Evolutionary conservation across 495 filamentous ascomycete genomes (phyloP).

Genomic region (Penicillium cosmopolitanum): DNA sequence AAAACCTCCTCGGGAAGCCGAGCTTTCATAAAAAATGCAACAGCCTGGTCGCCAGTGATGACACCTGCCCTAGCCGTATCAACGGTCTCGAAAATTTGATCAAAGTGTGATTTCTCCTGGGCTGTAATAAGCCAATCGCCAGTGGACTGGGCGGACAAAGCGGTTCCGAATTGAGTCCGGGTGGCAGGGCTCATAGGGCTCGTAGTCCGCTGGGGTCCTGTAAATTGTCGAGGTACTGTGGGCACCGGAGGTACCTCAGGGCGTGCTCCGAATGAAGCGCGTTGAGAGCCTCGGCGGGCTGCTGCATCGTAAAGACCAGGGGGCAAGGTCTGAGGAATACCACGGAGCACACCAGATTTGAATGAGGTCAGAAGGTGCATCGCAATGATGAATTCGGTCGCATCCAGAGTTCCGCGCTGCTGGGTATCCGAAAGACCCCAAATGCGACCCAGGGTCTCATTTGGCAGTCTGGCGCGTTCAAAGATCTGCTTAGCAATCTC

Average conservation of each 20-base stretch:
- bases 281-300: slow-evolving; percentile 62
- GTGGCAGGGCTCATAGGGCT: slow-evolving; percentile 63
- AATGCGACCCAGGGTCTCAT: slow-evolving; percentile 87
- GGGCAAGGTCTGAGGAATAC: slow-evolving; percentile 80
- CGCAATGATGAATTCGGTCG: slow-evolving; percentile 94
- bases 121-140: slow-evolving; percentile 84
- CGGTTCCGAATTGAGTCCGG: slow-evolving; percentile 58
- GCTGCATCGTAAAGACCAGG: slow-evolving; percentile 91
- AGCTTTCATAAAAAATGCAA: slow-evolving; percentile 90
- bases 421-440: slow-evolving; percentile 95
- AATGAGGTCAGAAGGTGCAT: slow-evolving; percentile 95
- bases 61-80: slow-evolving; percentile 78
- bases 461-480: slow-evolving; percentile 86
- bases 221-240: slow-evolving; percentile 75
- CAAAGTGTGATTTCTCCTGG: slow-evolving; percentile 83
- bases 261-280: slow-evolving; percentile 50
- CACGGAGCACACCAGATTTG: slow-evolving; percentile 78
- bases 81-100: slow-evolving; percentile 78
- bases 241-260: slow-evolving; percentile 53
- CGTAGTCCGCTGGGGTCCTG: slow-evolving; percentile 65
- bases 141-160: slow-evolving; percentile 63
- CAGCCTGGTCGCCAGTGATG: slow-evolving; percentile 94
- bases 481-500: slow-evolving; percentile 93
- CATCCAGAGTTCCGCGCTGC: slow-evolving; percentile 83
- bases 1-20: slow-evolving; percentile 86